Evolutionary conservation across 306 rosid species (phyloP), one percentile per base, ranked within the genome.

Genomic region (Fagus sylvatica): DNA sequence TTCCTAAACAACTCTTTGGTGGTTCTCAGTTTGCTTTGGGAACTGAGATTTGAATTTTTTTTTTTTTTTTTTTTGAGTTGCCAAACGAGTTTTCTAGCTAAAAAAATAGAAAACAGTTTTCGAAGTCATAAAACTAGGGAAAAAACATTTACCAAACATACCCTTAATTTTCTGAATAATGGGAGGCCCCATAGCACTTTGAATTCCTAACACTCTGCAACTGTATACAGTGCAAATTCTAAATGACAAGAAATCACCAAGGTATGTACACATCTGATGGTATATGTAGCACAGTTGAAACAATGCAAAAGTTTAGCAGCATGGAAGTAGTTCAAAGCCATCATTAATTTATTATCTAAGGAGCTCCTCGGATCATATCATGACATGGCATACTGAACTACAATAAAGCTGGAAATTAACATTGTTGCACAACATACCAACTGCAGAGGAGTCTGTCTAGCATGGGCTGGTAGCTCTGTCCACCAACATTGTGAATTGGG

Each of bases 271-370:
- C 65, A 10, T 46, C 51, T 59, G 65, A 22, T 59, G 2, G 34
- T 59, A 59, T 1, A 59, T 59, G 39, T 30, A 59, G 36, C 37
- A 28, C 7, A 30, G 36, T 3, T 22, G 51, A 46, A 10, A 46
- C 51, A 46, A 11, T 46, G 15, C 51, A 46, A 15, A 46, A 46
- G 13, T 46, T 46, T 46, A 46, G 28, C 28, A 22, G 28, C 28
- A 22, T 17, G n/a, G 1, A 56, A 56, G 64, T 56, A 22, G 7
- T 5, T 28, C 12, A 11, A 22, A 36, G 37, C 32, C 71, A 65
- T 65, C 8, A 39, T 65, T 65, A 65, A 37, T 65, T 39, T 62
- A 62, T 65, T 37, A 8, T 65, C 42, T 39, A 65, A 65, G 71
- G 30, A 17, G 71, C 32, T 7, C 49, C 49, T 17, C 28, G 15